phyloP scores from a whole-genome alignment of 345 rosid species.

The Dimocarpus longan region DNA sequence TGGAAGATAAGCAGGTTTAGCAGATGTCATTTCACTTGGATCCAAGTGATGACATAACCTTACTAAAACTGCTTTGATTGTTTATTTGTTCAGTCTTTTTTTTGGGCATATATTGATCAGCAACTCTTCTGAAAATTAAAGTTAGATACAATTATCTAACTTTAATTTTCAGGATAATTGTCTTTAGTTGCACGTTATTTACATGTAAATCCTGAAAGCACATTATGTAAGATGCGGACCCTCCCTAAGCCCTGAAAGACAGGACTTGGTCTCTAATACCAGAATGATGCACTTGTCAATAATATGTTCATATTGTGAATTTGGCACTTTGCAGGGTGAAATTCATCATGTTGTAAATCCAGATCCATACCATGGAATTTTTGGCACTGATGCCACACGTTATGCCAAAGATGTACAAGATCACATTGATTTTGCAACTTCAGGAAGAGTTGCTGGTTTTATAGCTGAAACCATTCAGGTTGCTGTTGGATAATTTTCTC shows the following conservation, averaged over 20 bases:
- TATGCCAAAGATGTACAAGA: constrained; percentile 92
- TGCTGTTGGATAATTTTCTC: not conserved
- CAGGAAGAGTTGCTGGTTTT: constrained; percentile 92
- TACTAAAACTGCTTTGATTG: not conserved
- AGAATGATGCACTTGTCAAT: not conserved
- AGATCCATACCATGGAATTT: constrained; percentile 81
- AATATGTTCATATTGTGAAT: constrained; percentile 6
- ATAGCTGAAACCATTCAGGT: constrained; percentile 97
- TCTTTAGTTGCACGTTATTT: not conserved
- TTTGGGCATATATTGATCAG: not conserved
- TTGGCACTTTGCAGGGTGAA: constrained; percentile 63
- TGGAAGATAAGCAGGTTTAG: too few relatives aligned
- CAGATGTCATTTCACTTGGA: not conserved
- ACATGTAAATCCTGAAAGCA: not conserved
- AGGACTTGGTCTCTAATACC: not conserved
- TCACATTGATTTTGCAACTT: constrained; percentile 86
- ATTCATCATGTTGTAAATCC: constrained; percentile 92
- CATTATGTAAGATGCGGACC: not conserved
- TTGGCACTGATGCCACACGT: constrained; percentile 78
- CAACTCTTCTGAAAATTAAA: not conserved
- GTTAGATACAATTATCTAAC: not conserved
- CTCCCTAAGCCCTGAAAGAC: not conserved
- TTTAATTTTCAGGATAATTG: too few relatives aligned
- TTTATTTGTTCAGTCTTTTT: not conserved
- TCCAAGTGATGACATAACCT: not conserved